Evolutionary conservation across 805 yeast species (phyloP).

Genomic region (Dipodascopsis uninucleata): DNA sequence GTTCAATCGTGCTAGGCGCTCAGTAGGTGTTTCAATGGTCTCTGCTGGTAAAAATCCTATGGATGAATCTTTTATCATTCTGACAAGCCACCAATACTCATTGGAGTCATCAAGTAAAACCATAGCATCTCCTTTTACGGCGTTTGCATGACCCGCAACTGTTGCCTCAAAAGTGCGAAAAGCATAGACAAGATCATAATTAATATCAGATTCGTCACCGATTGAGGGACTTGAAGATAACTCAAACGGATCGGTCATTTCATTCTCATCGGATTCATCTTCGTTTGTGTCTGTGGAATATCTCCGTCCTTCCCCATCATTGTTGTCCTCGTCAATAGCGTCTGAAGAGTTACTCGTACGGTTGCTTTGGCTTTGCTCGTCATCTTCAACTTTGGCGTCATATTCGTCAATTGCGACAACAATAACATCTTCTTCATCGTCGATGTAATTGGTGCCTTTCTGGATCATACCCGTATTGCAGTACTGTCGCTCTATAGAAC

Average conservation of each 20-base stretch:
- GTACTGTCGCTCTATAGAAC: no score
- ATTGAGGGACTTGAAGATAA: constrained; percentile 67
- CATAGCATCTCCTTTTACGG: constrained; percentile 78
- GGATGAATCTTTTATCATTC: constrained; percentile 53
- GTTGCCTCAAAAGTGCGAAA: constrained; percentile 85
- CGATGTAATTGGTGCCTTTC: no score
- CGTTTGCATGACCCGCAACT: constrained; percentile 84
- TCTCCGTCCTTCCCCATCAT: constrained; percentile 32
- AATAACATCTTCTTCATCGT: no score
- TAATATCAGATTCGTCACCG: constrained; percentile 53
- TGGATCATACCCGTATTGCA: no score
- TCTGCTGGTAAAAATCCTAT: constrained; percentile 98
- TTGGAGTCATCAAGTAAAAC: constrained; percentile 80
- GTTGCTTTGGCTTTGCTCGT: no score
- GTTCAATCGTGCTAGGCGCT: constrained; percentile 84
- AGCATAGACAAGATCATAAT: constrained; percentile 81
- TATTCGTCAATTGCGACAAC: no score
- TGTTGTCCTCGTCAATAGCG: constrained; percentile 28
- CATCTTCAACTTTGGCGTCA: no score
- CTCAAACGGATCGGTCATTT: constrained; percentile 35
- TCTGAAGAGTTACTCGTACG: constrained; percentile 3
- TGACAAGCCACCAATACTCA: constrained; percentile 94
- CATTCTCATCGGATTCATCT: constrained; percentile 34
- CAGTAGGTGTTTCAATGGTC: constrained; percentile 84
- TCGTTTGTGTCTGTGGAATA: constrained; percentile 46